Evolutionary conservation across 345 rosid genomes (phyloP).

Genomic region (Eucalyptus albens): DNA sequence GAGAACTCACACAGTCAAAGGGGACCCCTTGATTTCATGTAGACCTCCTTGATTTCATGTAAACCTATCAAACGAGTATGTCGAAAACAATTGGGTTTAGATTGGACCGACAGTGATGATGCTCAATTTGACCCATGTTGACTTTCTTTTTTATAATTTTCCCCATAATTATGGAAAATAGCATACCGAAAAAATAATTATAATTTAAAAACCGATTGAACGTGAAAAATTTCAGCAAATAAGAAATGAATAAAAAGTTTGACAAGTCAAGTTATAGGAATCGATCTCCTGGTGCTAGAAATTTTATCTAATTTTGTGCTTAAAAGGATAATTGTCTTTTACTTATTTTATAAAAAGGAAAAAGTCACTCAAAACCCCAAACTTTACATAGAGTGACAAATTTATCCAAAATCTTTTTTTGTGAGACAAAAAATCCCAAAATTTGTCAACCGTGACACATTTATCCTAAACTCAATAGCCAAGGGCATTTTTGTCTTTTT

Average conservation of each 20-base stretch:
- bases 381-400: no score
- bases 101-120: neutral
- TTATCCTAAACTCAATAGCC: no score
- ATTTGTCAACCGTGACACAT: rapidly evolving
- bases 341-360: neutral
- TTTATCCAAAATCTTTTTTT: no score
- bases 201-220: neutral
- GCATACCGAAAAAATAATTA: neutral
- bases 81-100: neutral
- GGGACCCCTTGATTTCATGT: neutral
- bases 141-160: neutral
- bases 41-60: neutral
- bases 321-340: neutral
- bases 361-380: neutral
- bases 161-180: neutral
- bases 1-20: neutral
- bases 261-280: neutral
- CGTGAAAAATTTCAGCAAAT: neutral
- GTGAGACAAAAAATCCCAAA: no score
- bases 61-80: neutral
- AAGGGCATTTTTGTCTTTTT: no score
- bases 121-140: neutral
- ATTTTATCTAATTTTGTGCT: neutral
- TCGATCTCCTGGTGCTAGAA: neutral
- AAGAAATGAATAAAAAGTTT: neutral